These are phyloP conservation scores for Schwanniomyces occidentalis DNA, from an alignment of 805 yeast species.

Conservation along the genomic window DNA sequence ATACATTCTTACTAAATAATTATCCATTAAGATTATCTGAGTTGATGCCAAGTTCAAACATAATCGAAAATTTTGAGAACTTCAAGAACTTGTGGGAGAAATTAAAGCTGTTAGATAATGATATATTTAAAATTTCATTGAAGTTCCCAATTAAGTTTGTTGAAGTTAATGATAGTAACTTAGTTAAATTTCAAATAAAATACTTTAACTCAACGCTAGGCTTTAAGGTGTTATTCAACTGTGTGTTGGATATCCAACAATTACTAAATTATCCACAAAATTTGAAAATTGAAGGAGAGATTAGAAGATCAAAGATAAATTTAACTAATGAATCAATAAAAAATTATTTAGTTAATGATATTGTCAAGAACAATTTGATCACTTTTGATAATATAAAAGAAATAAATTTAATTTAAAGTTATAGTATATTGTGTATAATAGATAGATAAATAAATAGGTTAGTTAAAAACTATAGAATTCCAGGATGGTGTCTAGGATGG, in stretches of 20 bases:
- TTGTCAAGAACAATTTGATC: conserved; percentile 3
- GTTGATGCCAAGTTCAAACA: neutral
- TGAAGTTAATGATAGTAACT: conserved; percentile 4
- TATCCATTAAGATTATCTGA: neutral
- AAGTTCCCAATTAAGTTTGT: conserved; percentile 25
- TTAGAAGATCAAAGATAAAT: neutral
- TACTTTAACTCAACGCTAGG: conserved; percentile 16
- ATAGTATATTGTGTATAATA: neutral
- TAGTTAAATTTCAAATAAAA: conserved; percentile 11
- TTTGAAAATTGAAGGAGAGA: neutral
- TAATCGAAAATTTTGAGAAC: conserved; percentile 17
- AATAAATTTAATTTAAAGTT: neutral
- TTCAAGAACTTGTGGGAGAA: conserved; percentile 19
- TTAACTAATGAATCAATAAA: neutral
- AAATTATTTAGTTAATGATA: conserved; percentile 1
- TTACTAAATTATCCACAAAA: conserved; percentile 7
- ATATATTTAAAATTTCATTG: conserved; percentile 29
- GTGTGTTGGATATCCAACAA: conserved; percentile 8
- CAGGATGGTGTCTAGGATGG: no score
- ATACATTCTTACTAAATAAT: neutral
- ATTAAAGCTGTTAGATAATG: conserved; percentile 24
- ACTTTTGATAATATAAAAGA: neutral
- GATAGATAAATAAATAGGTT: no score
- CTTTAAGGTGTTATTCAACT: conserved; percentile 12
- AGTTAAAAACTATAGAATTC: no score